Conservation (phyloP, 192 early-diverging fungal species). For the Pecoramyces ruminantium region DNA sequence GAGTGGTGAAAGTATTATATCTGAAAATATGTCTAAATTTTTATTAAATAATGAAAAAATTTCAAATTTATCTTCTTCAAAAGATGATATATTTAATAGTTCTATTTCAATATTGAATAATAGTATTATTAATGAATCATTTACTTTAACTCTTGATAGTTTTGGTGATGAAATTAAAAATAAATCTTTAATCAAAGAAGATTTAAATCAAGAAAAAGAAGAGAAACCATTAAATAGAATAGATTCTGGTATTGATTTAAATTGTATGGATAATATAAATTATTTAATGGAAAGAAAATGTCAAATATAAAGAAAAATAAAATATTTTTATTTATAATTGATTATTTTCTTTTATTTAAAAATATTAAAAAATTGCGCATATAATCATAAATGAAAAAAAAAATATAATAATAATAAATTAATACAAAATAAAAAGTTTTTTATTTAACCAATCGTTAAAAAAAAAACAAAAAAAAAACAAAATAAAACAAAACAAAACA, state of each 20-base stretch:
- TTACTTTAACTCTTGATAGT: background rate
- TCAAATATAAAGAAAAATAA: background rate
- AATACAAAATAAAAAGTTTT: no score
- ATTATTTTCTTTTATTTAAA: no score
- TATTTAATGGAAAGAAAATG: background rate
- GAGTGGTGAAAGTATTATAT: background rate
- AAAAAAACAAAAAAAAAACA: no score
- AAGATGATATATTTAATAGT: background rate
- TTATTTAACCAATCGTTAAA: no score
- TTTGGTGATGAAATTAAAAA: background rate
- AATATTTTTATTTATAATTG: no score
- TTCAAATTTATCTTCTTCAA: background rate
- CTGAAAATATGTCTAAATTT: background rate
- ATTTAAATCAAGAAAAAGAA: background rate
- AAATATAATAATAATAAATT: no score
- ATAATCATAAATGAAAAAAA: no score
- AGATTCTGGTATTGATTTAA: background rate
- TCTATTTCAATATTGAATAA: background rate
- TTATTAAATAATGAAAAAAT: background rate
- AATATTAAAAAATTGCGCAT: no score
- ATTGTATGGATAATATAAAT: background rate
- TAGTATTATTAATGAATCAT: background rate
- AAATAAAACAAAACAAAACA: no score
- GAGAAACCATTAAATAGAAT: background rate
- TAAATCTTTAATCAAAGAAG: background rate